Conservation (phyloP, 345 rosid species). For the Isatis tinctoria region DNA sequence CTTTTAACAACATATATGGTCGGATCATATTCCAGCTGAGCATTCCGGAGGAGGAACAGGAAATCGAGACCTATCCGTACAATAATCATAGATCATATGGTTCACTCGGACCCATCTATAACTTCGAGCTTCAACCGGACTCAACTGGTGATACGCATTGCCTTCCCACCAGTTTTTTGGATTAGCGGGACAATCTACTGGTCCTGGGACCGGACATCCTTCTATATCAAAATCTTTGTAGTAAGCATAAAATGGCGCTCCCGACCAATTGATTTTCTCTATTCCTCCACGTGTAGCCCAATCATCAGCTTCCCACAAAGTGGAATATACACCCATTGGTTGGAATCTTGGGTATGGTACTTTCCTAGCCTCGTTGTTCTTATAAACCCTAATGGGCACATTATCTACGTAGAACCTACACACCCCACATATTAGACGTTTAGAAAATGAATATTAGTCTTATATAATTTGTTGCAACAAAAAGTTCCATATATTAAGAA, state of each 20-base stretch:
- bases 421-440: neutral
- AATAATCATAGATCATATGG: slow-evolving; percentile 91
- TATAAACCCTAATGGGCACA: slow-evolving; percentile 78
- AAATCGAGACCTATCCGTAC: slow-evolving; percentile 68
- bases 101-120: slow-evolving; percentile 92
- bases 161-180: slow-evolving; percentile 83
- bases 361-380: slow-evolving; percentile 74
- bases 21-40: slow-evolving; percentile 50
- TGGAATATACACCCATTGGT: slow-evolving; percentile 88
- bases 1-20: neutral
- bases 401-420: slow-evolving; percentile 74
- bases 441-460: neutral
- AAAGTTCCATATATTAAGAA: too few species aligned
- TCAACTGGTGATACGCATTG: slow-evolving; percentile 48
- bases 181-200: slow-evolving; percentile 52
- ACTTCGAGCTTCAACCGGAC: slow-evolving; percentile 55
- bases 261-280: slow-evolving; percentile 82
- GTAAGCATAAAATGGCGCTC: slow-evolving; percentile 79
- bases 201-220: slow-evolving; percentile 81
- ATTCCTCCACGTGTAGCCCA: slow-evolving; percentile 98
- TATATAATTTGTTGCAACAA: neutral
- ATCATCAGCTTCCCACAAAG: slow-evolving; percentile 95
- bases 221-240: slow-evolving; percentile 89
- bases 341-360: slow-evolving; percentile 68
- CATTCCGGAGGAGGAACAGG: slow-evolving; percentile 79